Percentiles rank a stretch among this genome's conserved stretches.
These are phyloP conservation scores for Nitzschia sp. DNA, from an alignment of 108 stramenopile genomes.

Conservation along the genomic window DNA sequence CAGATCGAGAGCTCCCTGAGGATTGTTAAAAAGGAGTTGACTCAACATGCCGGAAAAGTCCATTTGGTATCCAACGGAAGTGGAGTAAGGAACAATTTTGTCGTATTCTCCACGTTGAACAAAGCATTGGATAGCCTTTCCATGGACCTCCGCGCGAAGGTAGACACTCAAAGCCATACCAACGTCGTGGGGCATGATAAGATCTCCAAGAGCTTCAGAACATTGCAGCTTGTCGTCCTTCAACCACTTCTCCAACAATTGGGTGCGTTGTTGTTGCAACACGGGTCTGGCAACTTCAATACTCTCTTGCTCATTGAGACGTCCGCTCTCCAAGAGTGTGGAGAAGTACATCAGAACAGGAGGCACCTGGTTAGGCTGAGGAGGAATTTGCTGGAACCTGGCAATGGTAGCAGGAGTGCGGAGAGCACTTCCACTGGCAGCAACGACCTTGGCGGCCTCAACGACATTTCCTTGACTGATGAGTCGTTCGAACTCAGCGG, in stretches of 20 bases:
- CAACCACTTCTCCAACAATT: conserved; percentile 99
- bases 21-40: conserved; percentile 96
- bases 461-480: conserved; percentile 86
- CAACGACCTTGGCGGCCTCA: conserved; percentile 93
- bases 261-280: conserved; percentile 91
- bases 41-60: conserved; percentile 97
- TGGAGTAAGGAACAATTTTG: conserved; percentile 97
- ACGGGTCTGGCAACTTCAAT: conserved; percentile 97
- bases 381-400: conserved; percentile 95
- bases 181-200: conserved; percentile 91
- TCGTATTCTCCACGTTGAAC: conserved; percentile 98
- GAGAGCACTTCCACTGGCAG: conserved; percentile 81
- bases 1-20: conserved; percentile 96
- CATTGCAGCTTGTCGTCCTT: conserved; percentile 95
- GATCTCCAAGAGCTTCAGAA: conserved; percentile 95
- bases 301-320: conserved; percentile 96
- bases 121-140: conserved; percentile 99
- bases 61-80: conserved; percentile 93
- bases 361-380: conserved; percentile 93
- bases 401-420: conserved; percentile 97
- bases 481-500: conserved; percentile 91
- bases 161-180: conserved; percentile 98
- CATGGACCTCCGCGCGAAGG: conserved; percentile 92
- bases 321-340: conserved; percentile 91
- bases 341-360: conserved; percentile 99